Conservation (phyloP, 2,329 filamentous ascomycete species). For the Emergomyces orientalis region DNA sequence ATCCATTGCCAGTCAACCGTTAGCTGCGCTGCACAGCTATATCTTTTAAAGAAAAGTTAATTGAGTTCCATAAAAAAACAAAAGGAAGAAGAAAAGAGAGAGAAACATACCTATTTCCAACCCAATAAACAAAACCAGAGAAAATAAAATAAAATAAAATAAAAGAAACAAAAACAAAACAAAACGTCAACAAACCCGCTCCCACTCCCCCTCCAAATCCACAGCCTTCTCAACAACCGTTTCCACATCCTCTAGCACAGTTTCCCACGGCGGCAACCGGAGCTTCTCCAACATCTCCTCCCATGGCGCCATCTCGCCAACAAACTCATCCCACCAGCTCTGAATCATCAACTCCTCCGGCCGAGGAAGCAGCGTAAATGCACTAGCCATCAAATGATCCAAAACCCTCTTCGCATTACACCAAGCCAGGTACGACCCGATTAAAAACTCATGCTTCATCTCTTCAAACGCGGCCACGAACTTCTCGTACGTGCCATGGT, state of each 20-base stretch:
- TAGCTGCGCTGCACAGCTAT: background rate
- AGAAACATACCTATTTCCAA: background rate
- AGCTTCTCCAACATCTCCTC: constrained; percentile 18
- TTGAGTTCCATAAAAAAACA: background rate
- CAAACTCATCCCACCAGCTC: constrained; percentile 22
- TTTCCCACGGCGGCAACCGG: constrained; percentile 21
- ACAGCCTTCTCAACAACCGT: constrained; percentile 21
- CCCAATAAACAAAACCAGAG: background rate
- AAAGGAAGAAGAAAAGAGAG: too few species aligned
- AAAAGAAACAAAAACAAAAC: background rate
- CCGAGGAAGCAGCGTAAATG: background rate
- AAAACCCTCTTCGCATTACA: constrained; percentile 4
- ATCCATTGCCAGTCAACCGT: background rate
- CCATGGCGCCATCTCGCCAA: constrained; percentile 23
- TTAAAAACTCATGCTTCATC: constrained; percentile 12
- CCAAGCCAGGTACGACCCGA: constrained; percentile 15
- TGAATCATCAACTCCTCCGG: constrained; percentile 17
- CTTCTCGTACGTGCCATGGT: constrained; percentile 17
- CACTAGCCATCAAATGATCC: background rate
- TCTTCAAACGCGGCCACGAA: constrained; percentile 11
- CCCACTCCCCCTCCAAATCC: constrained; percentile 18
- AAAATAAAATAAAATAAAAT: background rate
- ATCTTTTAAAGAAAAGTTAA: background rate
- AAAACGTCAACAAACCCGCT: background rate
- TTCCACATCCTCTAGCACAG: constrained; percentile 21